Evolutionary conservation across 805 yeast species (phyloP).

Genomic region (Cyberlindnera xishuangbannaensis): DNA sequence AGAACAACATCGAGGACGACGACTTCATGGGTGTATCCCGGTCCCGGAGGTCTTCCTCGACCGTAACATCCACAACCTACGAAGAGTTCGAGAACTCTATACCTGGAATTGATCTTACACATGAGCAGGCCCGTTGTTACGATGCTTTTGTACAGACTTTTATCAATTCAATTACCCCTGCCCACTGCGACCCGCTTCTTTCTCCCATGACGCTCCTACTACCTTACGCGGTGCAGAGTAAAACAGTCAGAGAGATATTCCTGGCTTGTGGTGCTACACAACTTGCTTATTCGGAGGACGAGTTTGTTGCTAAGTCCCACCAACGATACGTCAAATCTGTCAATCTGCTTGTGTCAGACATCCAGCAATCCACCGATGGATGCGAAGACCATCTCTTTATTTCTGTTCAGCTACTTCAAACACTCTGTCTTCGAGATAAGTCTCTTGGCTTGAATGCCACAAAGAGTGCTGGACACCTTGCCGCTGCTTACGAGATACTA

Average conservation of each 20-base stretch:
- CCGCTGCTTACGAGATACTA: constrained; percentile 23
- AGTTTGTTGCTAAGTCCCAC: constrained; percentile 13
- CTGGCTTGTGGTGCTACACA: constrained; percentile 25
- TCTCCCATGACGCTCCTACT: constrained; percentile 17
- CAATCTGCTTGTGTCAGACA: constrained; percentile 15
- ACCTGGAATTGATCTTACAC: constrained; percentile 16
- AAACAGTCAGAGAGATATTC: constrained; percentile 19
- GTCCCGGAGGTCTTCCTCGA: constrained; percentile 4
- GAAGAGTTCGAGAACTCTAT: constrained; percentile 10
- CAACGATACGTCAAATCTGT: constrained; percentile 19
- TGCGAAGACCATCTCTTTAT: constrained; percentile 24
- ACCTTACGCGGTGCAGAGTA: constrained; percentile 16
- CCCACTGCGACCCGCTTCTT: constrained; percentile 18
- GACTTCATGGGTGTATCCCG: not conserved
- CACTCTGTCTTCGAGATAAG: constrained; percentile 23
- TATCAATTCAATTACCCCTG: constrained; percentile 20
- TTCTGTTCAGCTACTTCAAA: constrained; percentile 22
- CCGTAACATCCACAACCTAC: constrained; percentile 1
- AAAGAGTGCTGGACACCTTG: constrained; percentile 22
- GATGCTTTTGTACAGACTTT: constrained; percentile 18
- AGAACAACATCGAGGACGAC: constrained; percentile 8
- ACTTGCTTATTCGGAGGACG: constrained; percentile 18
- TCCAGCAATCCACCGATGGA: constrained; percentile 17
- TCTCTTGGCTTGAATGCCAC: constrained; percentile 23
- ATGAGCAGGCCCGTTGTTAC: constrained; percentile 18